phyloP scores from a whole-genome alignment of 768 basidiomycete genomes.

The Rickenella mellea region DNA sequence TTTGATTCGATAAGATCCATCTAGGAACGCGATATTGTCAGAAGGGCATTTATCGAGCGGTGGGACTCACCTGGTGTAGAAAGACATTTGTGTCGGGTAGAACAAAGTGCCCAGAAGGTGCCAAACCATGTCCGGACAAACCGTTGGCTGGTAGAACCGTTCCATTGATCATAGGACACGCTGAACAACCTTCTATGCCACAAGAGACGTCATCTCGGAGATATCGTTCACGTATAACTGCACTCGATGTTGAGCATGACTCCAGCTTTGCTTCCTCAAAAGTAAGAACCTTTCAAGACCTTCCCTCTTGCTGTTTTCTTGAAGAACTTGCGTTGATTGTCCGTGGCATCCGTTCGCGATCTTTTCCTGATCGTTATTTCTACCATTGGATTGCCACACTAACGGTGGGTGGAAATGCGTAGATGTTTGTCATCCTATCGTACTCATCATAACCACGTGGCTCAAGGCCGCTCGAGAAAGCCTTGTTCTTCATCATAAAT shows the following conservation, averaged over 20 bases:
- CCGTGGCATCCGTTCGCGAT: constrained; percentile 55
- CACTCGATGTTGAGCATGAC: background rate
- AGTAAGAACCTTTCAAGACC: constrained; percentile 73
- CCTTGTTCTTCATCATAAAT: too few species aligned
- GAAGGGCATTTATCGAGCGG: background rate
- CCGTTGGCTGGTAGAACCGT: constrained; percentile 51
- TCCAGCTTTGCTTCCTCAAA: background rate
- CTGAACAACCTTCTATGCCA: constrained; percentile 62
- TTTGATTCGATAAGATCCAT: constrained; percentile 90
- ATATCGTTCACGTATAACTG: constrained; percentile 90
- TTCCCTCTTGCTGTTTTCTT: constrained; percentile 93
- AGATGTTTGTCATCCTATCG: too few species aligned
- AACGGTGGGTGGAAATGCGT: too few species aligned
- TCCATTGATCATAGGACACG: constrained; percentile 39
- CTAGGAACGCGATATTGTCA: constrained; percentile 25
- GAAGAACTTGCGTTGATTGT: constrained; percentile 87
- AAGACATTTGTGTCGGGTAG: constrained; percentile 95
- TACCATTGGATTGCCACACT: constrained; percentile 34
- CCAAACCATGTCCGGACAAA: constrained; percentile 43
- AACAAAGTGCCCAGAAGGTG: constrained; percentile 66
- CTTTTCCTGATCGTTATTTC: constrained; percentile 70
- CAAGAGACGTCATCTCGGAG: constrained; percentile 87
- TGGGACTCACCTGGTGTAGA: constrained; percentile 62
- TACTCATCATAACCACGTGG: too few species aligned
- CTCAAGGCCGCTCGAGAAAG: too few species aligned